Percentiles rank a stretch among this genome's conserved stretches.
Evolutionary conservation across 1,139 yeast species (phyloP).

Genomic region (Petasospora rhodanensis): DNA sequence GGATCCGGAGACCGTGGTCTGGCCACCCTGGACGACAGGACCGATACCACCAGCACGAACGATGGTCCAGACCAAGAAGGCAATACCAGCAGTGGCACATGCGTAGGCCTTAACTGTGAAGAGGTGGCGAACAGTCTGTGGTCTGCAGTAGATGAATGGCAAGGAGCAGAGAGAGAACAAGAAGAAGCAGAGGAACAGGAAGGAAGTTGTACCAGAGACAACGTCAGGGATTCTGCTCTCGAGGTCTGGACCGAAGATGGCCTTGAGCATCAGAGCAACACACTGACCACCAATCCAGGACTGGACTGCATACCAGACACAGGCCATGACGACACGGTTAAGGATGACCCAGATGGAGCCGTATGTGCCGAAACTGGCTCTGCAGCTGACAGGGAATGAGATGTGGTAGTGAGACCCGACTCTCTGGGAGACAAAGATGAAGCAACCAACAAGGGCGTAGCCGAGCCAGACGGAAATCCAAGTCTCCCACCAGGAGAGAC

Average conservation of each 20-base stretch:
- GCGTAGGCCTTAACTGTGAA: conserved; percentile 74
- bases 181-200: conserved; percentile 68
- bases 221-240: conserved; percentile 45
- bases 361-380: conserved; percentile 73
- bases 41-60: conserved; percentile 68
- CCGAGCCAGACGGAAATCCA: conserved; percentile 86
- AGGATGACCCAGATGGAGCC: conserved; percentile 79
- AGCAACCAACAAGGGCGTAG: conserved; percentile 53
- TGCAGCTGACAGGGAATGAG: conserved; percentile 70
- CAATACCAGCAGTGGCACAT: conserved; percentile 78
- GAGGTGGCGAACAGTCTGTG: conserved; percentile 75
- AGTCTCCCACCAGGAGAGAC: conserved; percentile 85
- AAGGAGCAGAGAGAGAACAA: conserved; percentile 72
- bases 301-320: conserved; percentile 84
- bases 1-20: conserved; percentile 47
- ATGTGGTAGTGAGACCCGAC: conserved; percentile 72
- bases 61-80: conserved; percentile 75
- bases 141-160: conserved; percentile 78
- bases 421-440: conserved; percentile 61
- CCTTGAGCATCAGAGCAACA: conserved; percentile 62
- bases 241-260: conserved; percentile 62
- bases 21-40: conserved; percentile 54
- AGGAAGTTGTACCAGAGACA: conserved; percentile 60
- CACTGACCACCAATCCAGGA: conserved; percentile 81
- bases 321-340: conserved; percentile 77